These are phyloP conservation scores for Talaromyces thailandensis DNA, from an alignment of 495 filamentous ascomycete genomes.

Conservation along the genomic window DNA sequence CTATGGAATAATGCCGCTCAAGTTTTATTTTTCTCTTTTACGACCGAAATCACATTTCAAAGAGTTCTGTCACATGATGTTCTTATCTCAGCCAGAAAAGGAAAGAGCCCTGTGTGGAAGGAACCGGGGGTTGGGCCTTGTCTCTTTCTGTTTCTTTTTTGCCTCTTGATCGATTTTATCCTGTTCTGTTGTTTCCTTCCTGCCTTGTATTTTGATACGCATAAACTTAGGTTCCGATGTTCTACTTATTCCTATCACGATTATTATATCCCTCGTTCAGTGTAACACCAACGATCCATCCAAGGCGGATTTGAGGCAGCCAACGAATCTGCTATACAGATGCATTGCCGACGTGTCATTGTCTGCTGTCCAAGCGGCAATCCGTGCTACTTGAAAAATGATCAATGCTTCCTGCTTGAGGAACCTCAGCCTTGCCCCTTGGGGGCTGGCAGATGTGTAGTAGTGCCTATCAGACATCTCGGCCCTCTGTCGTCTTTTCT, in stretches of 20 bases:
- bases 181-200: neutral
- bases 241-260: neutral
- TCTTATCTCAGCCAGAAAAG: neutral
- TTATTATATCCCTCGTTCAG: neutral
- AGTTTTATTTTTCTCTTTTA: neutral
- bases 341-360: neutral
- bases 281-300: neutral
- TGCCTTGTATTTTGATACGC: constrained; percentile 4
- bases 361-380: neutral
- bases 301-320: neutral
- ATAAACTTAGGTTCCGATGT: neutral
- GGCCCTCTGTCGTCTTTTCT: neutral
- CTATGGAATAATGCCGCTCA: constrained; percentile 6
- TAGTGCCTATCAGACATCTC: neutral
- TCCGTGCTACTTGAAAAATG: neutral
- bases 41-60: neutral
- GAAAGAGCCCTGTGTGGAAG: neutral
- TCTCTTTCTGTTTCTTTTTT: neutral
- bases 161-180: neutral
- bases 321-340: neutral
- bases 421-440: neutral
- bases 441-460: neutral
- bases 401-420: neutral
- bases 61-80: neutral
- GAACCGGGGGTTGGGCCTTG: neutral